Percentiles rank a stretch among this genome's conserved stretches.
Conservation (phyloP, 768 basidiomycete species). For the Suillus placidus region DNA sequence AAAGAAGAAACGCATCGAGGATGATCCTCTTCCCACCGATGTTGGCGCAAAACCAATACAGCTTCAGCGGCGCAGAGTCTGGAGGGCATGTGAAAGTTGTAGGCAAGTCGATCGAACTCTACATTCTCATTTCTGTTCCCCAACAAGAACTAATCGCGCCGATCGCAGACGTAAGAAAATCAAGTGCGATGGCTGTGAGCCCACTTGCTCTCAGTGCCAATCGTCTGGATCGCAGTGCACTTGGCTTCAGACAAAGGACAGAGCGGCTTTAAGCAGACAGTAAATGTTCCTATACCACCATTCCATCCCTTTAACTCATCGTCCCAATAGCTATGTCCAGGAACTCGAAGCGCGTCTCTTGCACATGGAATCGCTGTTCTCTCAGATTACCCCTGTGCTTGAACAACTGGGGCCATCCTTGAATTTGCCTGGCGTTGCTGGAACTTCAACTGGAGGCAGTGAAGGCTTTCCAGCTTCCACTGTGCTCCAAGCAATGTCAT, state of each 20-base stretch:
- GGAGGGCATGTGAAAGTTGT: conserved; percentile 90
- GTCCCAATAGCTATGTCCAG: conserved; percentile 73
- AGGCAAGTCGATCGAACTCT: conserved; percentile 50
- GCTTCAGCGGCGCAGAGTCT: conserved; percentile 78
- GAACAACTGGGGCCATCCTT: conserved; percentile 67
- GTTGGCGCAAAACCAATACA: conserved; percentile 70
- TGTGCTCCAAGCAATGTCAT: conserved; percentile 39
- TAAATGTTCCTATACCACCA: conserved; percentile 41
- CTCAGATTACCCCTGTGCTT: conserved; percentile 77
- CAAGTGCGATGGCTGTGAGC: conserved; percentile 88
- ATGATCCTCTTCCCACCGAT: conserved; percentile 52
- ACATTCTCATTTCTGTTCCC: conserved; percentile 17
- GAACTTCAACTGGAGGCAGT: conserved; percentile 25
- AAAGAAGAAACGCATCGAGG: conserved; percentile 80
- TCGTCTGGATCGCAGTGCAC: conserved; percentile 78
- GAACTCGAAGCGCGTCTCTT: conserved; percentile 86
- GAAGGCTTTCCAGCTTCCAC: conserved; percentile 29
- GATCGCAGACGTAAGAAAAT: conserved; percentile 82
- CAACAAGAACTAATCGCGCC: conserved; percentile 22
- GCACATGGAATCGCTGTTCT: conserved; percentile 87
- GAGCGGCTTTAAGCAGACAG: conserved; percentile 89
- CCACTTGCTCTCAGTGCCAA: conserved; percentile 81
- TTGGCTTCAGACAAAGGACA: conserved; percentile 91
- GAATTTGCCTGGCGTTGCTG: conserved; percentile 42
- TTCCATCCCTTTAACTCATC: conserved; percentile 22